Base-by-base conservation (phyloP, 805 yeast species). In the Ogataea polymorpha region DNA sequence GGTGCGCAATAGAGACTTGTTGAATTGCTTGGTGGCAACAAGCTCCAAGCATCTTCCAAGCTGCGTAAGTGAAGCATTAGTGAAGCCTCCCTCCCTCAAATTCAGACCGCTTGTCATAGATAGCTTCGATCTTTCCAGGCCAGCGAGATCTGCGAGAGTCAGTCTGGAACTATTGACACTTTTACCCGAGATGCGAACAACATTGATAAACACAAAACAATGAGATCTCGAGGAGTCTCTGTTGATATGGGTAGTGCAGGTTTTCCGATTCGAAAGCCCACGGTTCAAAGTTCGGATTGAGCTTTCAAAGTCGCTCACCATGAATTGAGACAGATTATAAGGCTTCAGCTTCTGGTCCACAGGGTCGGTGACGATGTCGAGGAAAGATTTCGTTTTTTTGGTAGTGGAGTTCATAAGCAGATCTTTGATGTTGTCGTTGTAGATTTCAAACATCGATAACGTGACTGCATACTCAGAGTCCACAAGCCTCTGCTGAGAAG, bases 371-470 rank as follows among this genome's bases (percentile, higher is more conserved):
- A 57, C 46, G 13, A 77, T 66, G 37, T 68, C 76, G 24, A 67
- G 54, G 3, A 67, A 57, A 12, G 62, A 58, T 32, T 55, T 59
- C 9, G 47, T 42, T 35, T 33, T 35, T 28, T 36, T 44, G 29
- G 48, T 21, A 15, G 33, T 42, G 20, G 49, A 14, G 54, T 53
- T 66, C 25, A 57, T 35, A 6, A 70, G 51, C 23, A 72, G 48
- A 50, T 72, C 76, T 34, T 62, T 60, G 15, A 69, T 61, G 16
- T 65, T 53, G 47, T 76, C 80, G 47, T 74, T 74, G 48, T 73
- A 70, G 16, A 77, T 62, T 50, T 77, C 81, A 54, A 72, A 73
- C 63, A 75, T 70, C 4, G 79, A 71, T n/a, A 77, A 18, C 2
- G 76, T 68, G 15, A 76, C 56, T 0, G 71, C 77, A 23, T 47